Conservation (phyloP, 768 basidiomycete genomes). For the Boletus tomentosulus region DNA sequence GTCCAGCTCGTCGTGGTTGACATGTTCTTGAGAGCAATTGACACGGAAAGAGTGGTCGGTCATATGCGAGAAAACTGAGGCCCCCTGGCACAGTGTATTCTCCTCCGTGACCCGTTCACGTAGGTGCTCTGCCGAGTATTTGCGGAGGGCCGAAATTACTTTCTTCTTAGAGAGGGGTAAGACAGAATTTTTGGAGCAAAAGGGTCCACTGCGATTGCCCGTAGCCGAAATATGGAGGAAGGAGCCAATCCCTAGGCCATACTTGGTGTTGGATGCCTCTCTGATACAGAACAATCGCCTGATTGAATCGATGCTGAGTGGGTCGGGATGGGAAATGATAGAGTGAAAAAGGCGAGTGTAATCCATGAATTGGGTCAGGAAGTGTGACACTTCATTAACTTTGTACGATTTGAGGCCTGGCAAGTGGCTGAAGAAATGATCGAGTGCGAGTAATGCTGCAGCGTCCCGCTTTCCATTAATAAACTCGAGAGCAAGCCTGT, state of each 20-base stretch:
- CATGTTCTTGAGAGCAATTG: slow-evolving; percentile 38
- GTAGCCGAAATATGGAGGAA: slow-evolving; percentile 8
- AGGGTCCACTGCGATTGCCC: not conserved
- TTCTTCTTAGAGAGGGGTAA: too few relatives aligned
- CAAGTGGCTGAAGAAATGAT: too few relatives aligned
- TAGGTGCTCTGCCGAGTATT: too few relatives aligned
- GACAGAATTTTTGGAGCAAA: too few relatives aligned
- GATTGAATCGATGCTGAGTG: slow-evolving; percentile 12
- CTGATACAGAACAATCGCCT: slow-evolving; percentile 28
- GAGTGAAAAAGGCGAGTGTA: slow-evolving; percentile 5
- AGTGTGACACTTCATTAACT: too few relatives aligned
- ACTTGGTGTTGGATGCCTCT: slow-evolving; percentile 6
- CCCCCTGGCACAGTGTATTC: too few relatives aligned
- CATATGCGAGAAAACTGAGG: too few relatives aligned
- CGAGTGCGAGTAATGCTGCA: too few relatives aligned
- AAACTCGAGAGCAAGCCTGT: slow-evolving; percentile 31
- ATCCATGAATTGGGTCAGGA: slow-evolving; percentile 5
- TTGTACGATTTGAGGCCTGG: too few relatives aligned
- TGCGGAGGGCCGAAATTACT: too few relatives aligned
- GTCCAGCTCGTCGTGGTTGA: slow-evolving; percentile 20
- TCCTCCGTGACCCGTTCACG: slow-evolving; percentile 29
- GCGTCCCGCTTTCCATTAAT: too few relatives aligned
- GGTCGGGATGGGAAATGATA: slow-evolving; percentile 6
- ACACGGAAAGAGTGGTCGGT: slow-evolving; percentile 30
- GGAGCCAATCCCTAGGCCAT: slow-evolving; percentile 1